Evolutionary conservation across 2,329 filamentous ascomycete genomes (phyloP).

Genomic region (Basipetospora chlamydospora): DNA sequence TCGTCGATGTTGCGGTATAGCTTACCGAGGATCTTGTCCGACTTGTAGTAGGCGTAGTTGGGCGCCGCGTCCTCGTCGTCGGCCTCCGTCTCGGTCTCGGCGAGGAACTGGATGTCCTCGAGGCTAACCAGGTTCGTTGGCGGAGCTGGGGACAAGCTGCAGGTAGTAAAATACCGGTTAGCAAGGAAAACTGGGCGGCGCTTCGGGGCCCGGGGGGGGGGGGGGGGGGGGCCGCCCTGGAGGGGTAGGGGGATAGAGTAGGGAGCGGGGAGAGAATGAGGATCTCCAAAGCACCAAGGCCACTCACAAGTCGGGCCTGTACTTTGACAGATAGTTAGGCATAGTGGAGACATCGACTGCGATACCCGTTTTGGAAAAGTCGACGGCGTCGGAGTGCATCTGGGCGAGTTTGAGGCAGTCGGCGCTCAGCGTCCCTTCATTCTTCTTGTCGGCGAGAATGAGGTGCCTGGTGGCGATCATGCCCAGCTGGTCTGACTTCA

Average conservation of each 20-base stretch:
- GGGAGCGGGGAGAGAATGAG: not conserved
- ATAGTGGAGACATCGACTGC: conserved; percentile 31
- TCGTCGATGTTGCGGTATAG: conserved; percentile 65
- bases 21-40: conserved; percentile 51
- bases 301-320: conserved; percentile 41
- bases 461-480: conserved; percentile 51
- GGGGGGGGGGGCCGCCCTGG: too few species aligned
- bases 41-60: conserved; percentile 46
- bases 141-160: conserved; percentile 30
- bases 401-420: conserved; percentile 42
- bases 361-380: conserved; percentile 64
- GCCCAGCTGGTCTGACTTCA: conserved; percentile 51
- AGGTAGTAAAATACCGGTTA: not conserved
- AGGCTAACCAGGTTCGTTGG: conserved; percentile 28
- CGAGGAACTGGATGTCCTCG: conserved; percentile 23
- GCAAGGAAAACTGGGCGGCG: too few species aligned
- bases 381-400: conserved; percentile 57
- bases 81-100: conserved; percentile 19
- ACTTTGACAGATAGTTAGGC: conserved; percentile 19
- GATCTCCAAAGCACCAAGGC: not conserved
- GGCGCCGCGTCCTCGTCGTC: conserved; percentile 27
- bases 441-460: conserved; percentile 44
- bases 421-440: conserved; percentile 32
- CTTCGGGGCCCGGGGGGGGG: too few species aligned
- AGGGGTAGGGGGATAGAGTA: conserved; percentile 3